Percentiles rank a stretch among this genome's conserved stretches.
These are phyloP conservation scores for Penicillium mononematosum DNA, from an alignment of 495 filamentous ascomycete genomes.

Conservation along the genomic window DNA sequence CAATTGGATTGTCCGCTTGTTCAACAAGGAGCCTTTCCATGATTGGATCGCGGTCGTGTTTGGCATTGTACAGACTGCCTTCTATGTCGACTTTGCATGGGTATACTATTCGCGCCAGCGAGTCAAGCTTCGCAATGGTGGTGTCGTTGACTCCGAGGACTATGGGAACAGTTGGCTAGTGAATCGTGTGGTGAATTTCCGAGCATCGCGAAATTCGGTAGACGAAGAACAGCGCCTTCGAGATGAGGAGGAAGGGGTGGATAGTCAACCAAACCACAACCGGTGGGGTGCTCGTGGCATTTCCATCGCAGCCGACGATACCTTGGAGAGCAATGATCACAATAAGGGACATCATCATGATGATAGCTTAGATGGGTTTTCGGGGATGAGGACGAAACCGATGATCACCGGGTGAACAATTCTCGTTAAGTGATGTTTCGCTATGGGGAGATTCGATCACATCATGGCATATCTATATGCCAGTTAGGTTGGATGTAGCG, in stretches of 20 bases:
- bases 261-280: slow-evolving; percentile 40
- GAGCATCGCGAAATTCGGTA: slow-evolving; percentile 29
- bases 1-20: slow-evolving; percentile 79
- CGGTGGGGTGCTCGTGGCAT: slow-evolving; percentile 76
- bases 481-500: not conserved
- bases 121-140: slow-evolving; percentile 89
- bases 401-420: slow-evolving; percentile 6
- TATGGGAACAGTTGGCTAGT: slow-evolving; percentile 75
- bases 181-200: slow-evolving; percentile 46
- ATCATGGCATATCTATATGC: not conserved
- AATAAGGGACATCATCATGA: slow-evolving; percentile 19
- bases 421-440: slow-evolving; percentile 5
- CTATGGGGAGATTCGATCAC: not conserved
- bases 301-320: slow-evolving; percentile 78
- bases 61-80: slow-evolving; percentile 82
- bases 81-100: slow-evolving; percentile 96
- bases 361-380: slow-evolving; percentile 26
- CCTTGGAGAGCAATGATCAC: slow-evolving; percentile 53
- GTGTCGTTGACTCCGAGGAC: slow-evolving; percentile 91
- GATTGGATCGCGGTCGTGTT: slow-evolving; percentile 78
- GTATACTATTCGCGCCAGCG: slow-evolving; percentile 92
- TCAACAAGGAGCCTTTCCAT: slow-evolving; percentile 56
- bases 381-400: slow-evolving; percentile 25
- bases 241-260: slow-evolving; percentile 35
- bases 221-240: slow-evolving; percentile 43